Percentiles rank a stretch among this genome's conserved stretches.
Conservation (phyloP, 2,329 filamentous ascomycete species). For the Penicillium sumatraense region DNA sequence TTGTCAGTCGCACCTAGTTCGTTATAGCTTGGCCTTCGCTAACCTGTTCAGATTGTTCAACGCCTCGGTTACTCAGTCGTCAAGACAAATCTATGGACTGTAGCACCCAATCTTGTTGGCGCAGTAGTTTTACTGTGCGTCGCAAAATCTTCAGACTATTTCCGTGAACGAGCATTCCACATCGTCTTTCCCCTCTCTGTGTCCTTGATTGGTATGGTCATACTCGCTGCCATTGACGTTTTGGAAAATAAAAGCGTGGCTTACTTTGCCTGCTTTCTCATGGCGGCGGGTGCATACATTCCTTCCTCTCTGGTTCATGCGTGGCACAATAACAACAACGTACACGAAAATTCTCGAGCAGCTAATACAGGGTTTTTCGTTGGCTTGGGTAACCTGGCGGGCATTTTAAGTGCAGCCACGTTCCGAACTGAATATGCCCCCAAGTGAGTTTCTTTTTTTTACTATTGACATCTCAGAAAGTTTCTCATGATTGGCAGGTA, state of each 20-base stretch:
- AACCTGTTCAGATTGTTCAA: conserved; percentile 42
- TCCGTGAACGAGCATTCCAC: conserved; percentile 53
- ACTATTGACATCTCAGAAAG: background rate
- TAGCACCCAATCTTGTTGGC: conserved; percentile 54
- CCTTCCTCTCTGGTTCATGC: conserved; percentile 54
- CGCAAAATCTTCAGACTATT: conserved; percentile 50
- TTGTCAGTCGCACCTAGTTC: conserved; percentile 26
- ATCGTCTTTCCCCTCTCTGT: conserved; percentile 47
- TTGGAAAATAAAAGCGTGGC: conserved; percentile 48
- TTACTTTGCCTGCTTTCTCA: conserved; percentile 57
- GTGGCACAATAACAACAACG: conserved; percentile 60
- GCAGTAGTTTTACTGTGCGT: conserved; percentile 53
- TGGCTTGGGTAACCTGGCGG: conserved; percentile 55
- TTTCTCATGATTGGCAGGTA: conserved; percentile 34
- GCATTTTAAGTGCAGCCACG: conserved; percentile 50
- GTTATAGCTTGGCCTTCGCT: background rate
- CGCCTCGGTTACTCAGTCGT: conserved; percentile 51
- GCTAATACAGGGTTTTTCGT: conserved; percentile 55
- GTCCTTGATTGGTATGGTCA: conserved; percentile 50
- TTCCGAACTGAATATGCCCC: conserved; percentile 56
- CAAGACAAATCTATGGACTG: conserved; percentile 55
- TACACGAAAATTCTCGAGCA: conserved; percentile 55
- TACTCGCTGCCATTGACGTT: conserved; percentile 51
- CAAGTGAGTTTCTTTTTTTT: conserved; percentile 24
- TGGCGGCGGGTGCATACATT: conserved; percentile 51